Base-by-base conservation (phyloP, 2,329 filamentous ascomycete species). In the Apiospora pterosperma region DNA sequence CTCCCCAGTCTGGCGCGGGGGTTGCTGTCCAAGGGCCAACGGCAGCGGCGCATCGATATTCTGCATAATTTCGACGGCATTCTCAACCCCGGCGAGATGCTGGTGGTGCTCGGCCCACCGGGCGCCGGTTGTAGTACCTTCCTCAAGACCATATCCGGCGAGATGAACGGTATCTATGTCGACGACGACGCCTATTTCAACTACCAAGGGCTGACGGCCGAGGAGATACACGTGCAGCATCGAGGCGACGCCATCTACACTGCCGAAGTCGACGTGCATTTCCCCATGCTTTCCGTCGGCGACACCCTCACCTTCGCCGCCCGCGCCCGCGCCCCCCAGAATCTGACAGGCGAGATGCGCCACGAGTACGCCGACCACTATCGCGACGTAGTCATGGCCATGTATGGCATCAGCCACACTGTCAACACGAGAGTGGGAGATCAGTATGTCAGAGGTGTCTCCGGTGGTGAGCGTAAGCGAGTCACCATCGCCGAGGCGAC, bases 401-500 rank as follows among this genome's bases (percentile, higher is more conserved):
- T 90, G 0, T 93, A 92, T 70, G 90, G 90, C 69, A 86, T 93
- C 36, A 86, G 86, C 41, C 90, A 93, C 70, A 91, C 90, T 0
- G 81, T 90, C 69, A 84, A 89, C 65, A 93, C 91, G 7, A 90
- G 89, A 69, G 89, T 94, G 12, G 92, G 92, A 8, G 88, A 92
- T 65, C 90, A 92, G 68, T 87, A 90, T 55, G 82, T 93, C 14
- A 87, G 90, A 1, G 92, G 92, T 58, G 85, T 92, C 0, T 89
- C 85, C 8, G 90, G 90, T 28, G 90, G 90, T 38, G 90, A 92
- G 74, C 82, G 89, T 63, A 94, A 96, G 79, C 88, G 93, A 74
- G 92, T 96, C 8, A 91, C 88, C 48, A 93, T 96, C 67, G 91
- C 90, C 1, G 92, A 96, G 76, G 92, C 91, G 68, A 85, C 90